Percentiles rank a stretch among this genome's conserved stretches.
These are phyloP conservation scores for Backusella mclennaniae DNA, from an alignment of 192 early-diverging fungal species.

Conservation along the genomic window DNA sequence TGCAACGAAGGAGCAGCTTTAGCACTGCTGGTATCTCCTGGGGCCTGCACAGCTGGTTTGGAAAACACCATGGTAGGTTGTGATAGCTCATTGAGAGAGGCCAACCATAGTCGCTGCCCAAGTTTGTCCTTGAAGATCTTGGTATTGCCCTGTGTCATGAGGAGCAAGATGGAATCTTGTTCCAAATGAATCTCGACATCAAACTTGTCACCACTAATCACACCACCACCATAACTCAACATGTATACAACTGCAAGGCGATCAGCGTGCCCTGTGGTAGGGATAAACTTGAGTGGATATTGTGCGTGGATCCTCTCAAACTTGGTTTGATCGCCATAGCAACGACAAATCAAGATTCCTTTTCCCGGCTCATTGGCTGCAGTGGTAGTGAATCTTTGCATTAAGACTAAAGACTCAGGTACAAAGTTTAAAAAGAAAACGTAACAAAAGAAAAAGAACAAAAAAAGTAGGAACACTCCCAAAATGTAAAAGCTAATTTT, in stretches of 20 bases:
- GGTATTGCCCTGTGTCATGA: constrained; percentile 83
- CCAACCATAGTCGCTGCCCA: constrained; percentile 31
- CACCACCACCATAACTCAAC: constrained; percentile 76
- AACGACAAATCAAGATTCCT: constrained; percentile 25
- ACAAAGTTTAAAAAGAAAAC: neutral
- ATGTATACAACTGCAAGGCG: constrained; percentile 61
- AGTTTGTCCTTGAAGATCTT: constrained; percentile 72
- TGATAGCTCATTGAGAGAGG: neutral
- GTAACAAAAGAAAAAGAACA: neutral
- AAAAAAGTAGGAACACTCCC: neutral
- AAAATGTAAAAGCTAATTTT: neutral
- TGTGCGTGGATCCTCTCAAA: constrained; percentile 38
- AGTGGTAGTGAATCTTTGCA: constrained; percentile 16
- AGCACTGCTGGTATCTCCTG: neutral
- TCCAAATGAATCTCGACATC: constrained; percentile 51
- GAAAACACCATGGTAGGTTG: constrained; percentile 8
- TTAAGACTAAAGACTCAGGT: neutral
- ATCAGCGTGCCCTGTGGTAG: constrained; percentile 40
- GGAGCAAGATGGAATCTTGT: constrained; percentile 49
- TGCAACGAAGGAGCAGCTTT: constrained; percentile 37
- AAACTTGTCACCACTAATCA: constrained; percentile 68
- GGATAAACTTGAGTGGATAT: constrained; percentile 59
- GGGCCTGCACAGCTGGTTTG: constrained; percentile 14
- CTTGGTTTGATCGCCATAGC: constrained; percentile 18
- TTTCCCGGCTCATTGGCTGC: constrained; percentile 21